A percentile compares a stretch with the other conserved stretches of the same genome.
Evolutionary conservation across 2,329 filamentous ascomycete genomes (phyloP).

Genomic region (Apiospora marii): DNA sequence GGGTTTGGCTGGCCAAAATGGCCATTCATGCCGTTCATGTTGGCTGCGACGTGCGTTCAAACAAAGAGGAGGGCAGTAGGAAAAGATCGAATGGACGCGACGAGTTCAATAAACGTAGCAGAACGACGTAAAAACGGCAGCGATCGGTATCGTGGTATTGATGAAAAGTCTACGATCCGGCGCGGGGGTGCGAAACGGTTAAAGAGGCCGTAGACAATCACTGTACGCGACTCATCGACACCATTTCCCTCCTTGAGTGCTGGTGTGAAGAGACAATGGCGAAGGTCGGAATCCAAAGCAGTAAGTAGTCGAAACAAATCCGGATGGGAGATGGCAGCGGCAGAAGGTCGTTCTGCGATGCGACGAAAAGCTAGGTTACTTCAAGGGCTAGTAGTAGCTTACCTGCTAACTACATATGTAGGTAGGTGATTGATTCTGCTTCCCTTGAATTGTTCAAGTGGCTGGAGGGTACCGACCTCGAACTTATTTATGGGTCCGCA

Average conservation of each 20-base stretch:
- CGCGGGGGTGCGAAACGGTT: not conserved
- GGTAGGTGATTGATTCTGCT: not conserved
- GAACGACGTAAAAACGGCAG: not conserved
- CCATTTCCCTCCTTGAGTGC: not conserved
- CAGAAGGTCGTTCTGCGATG: not conserved
- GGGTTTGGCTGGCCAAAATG: constrained; percentile 58
- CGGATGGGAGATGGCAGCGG: not conserved
- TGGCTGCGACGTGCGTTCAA: not conserved
- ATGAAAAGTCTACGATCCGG: not conserved
- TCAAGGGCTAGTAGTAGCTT: not conserved
- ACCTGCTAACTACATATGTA: not conserved
- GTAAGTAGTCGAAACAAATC: not conserved
- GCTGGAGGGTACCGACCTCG: not conserved
- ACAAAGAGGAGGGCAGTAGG: not conserved
- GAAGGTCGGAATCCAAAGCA: not conserved
- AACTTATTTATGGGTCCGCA: not conserved
- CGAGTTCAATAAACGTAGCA: not conserved
- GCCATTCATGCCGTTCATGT: constrained; percentile 66
- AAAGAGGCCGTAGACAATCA: not conserved
- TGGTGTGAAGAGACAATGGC: not conserved
- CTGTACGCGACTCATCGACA: not conserved
- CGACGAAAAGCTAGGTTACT: constrained; percentile 11
- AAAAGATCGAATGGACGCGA: not conserved
- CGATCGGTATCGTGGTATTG: not conserved
- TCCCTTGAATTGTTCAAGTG: constrained; percentile 1